phyloP scores from a whole-genome alignment of 768 basidiomycete species.

The Serendipita vermifera region DNA sequence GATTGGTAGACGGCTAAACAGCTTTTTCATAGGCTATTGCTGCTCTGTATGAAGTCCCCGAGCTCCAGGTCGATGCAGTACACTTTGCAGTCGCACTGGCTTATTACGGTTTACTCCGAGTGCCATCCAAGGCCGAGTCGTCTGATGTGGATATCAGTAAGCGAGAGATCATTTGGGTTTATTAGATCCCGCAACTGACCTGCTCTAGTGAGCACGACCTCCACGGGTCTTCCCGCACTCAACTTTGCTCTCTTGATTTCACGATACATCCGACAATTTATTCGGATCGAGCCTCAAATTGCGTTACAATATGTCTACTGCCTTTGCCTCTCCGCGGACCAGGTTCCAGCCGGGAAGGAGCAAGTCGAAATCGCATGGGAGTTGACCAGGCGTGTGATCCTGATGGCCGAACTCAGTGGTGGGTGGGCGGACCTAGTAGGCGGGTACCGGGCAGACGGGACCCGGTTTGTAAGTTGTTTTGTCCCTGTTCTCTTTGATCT shows the following conservation, averaged over 20 bases:
- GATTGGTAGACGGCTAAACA: not conserved
- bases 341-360: slow-evolving; percentile 63
- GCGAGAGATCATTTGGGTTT: slow-evolving; percentile 20
- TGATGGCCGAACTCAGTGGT: slow-evolving; percentile 60
- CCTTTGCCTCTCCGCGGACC: slow-evolving; percentile 64
- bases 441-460: slow-evolving; percentile 80
- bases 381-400: slow-evolving; percentile 62
- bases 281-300: slow-evolving; percentile 83
- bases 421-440: slow-evolving; percentile 91
- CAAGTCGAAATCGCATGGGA: slow-evolving; percentile 77
- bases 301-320: slow-evolving; percentile 92
- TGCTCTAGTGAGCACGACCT: slow-evolving; percentile 2
- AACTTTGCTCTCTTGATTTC: slow-evolving; percentile 77
- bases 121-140: slow-evolving; percentile 67
- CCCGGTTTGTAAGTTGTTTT: slow-evolving; percentile 56
- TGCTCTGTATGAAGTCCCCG: slow-evolving; percentile 73
- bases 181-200: not conserved
- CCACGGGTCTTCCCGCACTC: slow-evolving; percentile 49
- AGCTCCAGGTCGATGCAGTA: slow-evolving; percentile 85
- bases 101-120: slow-evolving; percentile 83
- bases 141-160: slow-evolving; percentile 73
- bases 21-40: slow-evolving; percentile 57
- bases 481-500: not conserved
- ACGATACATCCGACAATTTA: slow-evolving; percentile 87
- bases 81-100: slow-evolving; percentile 85